Percentiles rank a stretch among this genome's conserved stretches.
These are phyloP conservation scores for Solanum medicagineum DNA, from an alignment of 257 asterid genomes.

Conservation along the genomic window DNA sequence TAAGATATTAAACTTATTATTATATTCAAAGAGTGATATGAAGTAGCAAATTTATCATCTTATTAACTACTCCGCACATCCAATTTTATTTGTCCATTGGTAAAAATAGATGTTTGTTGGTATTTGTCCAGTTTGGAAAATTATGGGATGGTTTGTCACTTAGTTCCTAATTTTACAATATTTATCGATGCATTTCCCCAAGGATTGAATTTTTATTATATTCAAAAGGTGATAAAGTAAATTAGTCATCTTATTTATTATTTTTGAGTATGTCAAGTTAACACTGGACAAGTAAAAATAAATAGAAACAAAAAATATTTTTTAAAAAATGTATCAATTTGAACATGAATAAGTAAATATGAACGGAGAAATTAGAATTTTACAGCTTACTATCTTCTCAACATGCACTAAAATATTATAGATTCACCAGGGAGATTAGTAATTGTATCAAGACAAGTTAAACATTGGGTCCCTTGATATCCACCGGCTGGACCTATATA, in stretches of 20 bases:
- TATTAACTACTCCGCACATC: neutral
- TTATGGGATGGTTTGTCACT: too few species aligned
- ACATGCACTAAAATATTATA: constrained; percentile 10
- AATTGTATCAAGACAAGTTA: neutral
- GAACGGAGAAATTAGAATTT: neutral
- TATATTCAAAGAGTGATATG: too few species aligned
- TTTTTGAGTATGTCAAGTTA: neutral
- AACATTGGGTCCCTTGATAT: neutral
- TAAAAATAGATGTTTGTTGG: neutral
- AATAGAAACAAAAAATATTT: neutral
- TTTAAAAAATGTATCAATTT: neutral
- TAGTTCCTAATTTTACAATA: too few species aligned
- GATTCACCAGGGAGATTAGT: neutral
- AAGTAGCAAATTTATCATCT: neutral
- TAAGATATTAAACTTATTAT: too few species aligned
- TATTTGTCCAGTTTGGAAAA: neutral
- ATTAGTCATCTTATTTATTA: neutral
- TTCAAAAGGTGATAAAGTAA: neutral
- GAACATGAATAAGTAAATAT: neutral
- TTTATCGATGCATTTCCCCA: too few species aligned
- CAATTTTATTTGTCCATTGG: neutral
- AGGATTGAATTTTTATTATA: too few species aligned
- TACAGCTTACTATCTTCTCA: constrained; percentile 31
- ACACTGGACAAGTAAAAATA: too few species aligned
- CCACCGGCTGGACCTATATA: neutral